Conservation (phyloP, 441 rosid species). For the Biscutella laevigata region DNA sequence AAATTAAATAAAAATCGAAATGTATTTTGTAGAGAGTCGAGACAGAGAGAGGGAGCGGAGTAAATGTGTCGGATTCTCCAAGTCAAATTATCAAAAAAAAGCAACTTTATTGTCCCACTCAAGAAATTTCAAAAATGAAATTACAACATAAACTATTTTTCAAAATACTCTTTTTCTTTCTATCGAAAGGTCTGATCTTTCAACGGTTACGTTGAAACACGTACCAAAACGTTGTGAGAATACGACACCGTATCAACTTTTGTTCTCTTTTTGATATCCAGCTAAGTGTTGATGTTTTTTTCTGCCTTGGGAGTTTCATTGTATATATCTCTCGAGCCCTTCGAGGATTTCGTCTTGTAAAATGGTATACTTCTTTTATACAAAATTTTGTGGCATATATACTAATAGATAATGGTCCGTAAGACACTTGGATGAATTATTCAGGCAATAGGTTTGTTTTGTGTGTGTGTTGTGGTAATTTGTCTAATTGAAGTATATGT, state of each 20-base stretch:
- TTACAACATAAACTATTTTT: not conserved
- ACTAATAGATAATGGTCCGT: too few species aligned
- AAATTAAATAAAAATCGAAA: too few species aligned
- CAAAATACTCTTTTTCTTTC: not conserved
- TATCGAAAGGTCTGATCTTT: constrained; percentile 6
- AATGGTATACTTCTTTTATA: too few species aligned
- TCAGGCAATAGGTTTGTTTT: too few species aligned
- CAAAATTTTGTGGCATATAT: too few species aligned
- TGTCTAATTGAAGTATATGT: too few species aligned
- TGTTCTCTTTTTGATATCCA: constrained; percentile 10
- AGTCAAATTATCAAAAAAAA: constrained; percentile 19
- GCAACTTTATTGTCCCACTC: constrained; percentile 51
- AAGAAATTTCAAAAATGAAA: constrained; percentile 35
- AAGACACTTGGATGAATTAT: too few species aligned
- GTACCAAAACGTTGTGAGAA: constrained; percentile 18
- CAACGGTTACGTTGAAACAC: constrained; percentile 19
- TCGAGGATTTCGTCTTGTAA: constrained; percentile 8
- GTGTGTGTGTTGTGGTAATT: too few species aligned
- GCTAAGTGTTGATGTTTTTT: constrained; percentile 10
- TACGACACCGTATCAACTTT: constrained; percentile 14
- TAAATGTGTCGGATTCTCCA: too few species aligned
- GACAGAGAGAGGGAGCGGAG: too few species aligned
- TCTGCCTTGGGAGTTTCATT: constrained; percentile 19
- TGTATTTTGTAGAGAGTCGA: too few species aligned
- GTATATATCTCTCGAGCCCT: constrained; percentile 25